These are phyloP conservation scores for Thalassiosira mediterranea DNA, from an alignment of 352 stramenopile genomes.

Conservation along the genomic window DNA sequence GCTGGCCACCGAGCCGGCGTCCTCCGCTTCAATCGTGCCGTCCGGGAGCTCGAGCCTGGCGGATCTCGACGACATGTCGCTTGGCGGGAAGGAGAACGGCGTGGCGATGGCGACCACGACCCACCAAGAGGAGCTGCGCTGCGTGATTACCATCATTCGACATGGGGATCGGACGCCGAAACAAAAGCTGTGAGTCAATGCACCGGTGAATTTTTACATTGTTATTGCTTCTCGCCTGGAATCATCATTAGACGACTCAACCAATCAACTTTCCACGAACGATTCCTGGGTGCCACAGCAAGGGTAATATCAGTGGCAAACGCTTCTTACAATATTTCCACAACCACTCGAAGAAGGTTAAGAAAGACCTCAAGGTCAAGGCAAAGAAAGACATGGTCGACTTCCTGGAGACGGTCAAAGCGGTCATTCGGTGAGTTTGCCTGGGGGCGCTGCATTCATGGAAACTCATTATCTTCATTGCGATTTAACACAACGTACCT, in stretches of 20 bases:
- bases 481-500: no score
- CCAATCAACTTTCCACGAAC: not conserved
- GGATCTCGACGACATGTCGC: slow-evolving; percentile 38
- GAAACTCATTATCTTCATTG: no score
- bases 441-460: no score
- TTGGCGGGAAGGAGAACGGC: slow-evolving; percentile 15
- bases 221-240: not conserved
- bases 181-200: no score
- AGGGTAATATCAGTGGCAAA: slow-evolving; percentile 87
- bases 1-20: slow-evolving; percentile 65
- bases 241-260: no score
- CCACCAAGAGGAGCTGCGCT: slow-evolving; percentile 95
- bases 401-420: slow-evolving; percentile 83
- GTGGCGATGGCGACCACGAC: slow-evolving; percentile 14
- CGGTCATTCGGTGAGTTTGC: slow-evolving; percentile 79
- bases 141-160: slow-evolving; percentile 97
- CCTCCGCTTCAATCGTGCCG: slow-evolving; percentile 47
- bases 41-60: slow-evolving; percentile 50
- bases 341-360: slow-evolving; percentile 70
- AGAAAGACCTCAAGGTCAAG: slow-evolving; percentile 89
- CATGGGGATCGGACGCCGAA: slow-evolving; percentile 99
- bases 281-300: slow-evolving; percentile 44
- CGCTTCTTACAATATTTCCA: slow-evolving; percentile 86
- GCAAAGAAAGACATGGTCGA: slow-evolving; percentile 82
- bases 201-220: no score